Conservation (phyloP, 768 basidiomycete genomes). For the Dioszegia aurantiaca region DNA sequence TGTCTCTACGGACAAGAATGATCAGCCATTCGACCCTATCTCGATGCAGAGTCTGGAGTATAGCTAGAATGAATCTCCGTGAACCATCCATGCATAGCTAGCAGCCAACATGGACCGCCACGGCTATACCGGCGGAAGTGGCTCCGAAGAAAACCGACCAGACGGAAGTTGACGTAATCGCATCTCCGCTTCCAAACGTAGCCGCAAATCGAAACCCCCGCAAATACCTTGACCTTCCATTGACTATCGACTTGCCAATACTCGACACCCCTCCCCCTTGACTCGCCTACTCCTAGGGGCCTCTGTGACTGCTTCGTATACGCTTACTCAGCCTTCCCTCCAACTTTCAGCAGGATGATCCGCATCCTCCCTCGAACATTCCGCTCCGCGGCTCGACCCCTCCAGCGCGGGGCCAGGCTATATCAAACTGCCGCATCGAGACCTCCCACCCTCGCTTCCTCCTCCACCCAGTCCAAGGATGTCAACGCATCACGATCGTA, state of each 20-base stretch:
- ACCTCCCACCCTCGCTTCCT: constrained; percentile 5
- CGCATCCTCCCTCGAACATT: constrained; percentile 31
- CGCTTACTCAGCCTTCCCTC: too few relatives aligned
- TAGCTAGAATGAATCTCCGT: constrained; percentile 12
- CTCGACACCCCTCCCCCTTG: not conserved
- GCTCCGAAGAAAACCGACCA: constrained; percentile 9
- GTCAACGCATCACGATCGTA: constrained; percentile 17
- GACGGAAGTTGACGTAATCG: not conserved
- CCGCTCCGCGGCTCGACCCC: constrained; percentile 8
- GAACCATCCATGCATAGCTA: not conserved
- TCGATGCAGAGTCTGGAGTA: constrained; percentile 59
- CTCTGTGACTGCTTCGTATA: not conserved
- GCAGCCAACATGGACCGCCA: not conserved
- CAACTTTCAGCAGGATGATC: constrained; percentile 26
- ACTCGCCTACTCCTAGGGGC: not conserved
- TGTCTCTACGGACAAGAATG: constrained; percentile 55
- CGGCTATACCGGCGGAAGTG: not conserved
- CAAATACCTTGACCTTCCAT: constrained; percentile 3
- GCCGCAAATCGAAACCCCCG: not conserved
- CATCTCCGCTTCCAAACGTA: not conserved
- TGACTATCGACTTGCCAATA: not conserved
- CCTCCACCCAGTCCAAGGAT: constrained; percentile 5
- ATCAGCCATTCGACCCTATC: constrained; percentile 91
- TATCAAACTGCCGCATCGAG: constrained; percentile 10
- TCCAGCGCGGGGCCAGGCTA: constrained; percentile 10